These are phyloP conservation scores for Lophiostoma macrostomum DNA, from an alignment of 495 filamentous ascomycete genomes.

Conservation along the genomic window DNA sequence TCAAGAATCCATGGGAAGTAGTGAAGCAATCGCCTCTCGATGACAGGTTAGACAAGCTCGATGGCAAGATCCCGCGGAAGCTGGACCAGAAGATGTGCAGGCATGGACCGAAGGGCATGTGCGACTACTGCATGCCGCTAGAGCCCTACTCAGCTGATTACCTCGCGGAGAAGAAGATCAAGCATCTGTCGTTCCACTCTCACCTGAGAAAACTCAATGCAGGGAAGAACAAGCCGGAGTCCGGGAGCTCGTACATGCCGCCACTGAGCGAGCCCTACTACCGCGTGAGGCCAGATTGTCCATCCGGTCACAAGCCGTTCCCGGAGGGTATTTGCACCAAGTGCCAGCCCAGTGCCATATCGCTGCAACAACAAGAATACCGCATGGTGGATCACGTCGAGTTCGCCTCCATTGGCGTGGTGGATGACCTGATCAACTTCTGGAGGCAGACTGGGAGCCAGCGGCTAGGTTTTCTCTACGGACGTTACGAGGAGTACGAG, in stretches of 20 bases:
- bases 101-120: slow-evolving; percentile 96
- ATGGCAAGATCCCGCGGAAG: slow-evolving; percentile 85
- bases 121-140: slow-evolving; percentile 97
- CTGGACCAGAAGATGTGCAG: slow-evolving; percentile 86
- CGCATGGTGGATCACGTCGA: slow-evolving; percentile 99
- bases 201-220: slow-evolving; percentile 93
- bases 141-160: slow-evolving; percentile 90
- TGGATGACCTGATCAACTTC: slow-evolving; percentile 84
- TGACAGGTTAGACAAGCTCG: slow-evolving; percentile 76
- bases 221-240: slow-evolving; percentile 91
- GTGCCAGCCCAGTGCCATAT: slow-evolving; percentile 97
- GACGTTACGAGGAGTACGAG: slow-evolving; percentile 83
- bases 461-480: slow-evolving; percentile 86
- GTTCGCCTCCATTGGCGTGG: slow-evolving; percentile 74
- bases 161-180: slow-evolving; percentile 93
- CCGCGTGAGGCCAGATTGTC: slow-evolving; percentile 82
- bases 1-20: slow-evolving; percentile 90
- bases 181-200: slow-evolving; percentile 94
- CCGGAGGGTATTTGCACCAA: slow-evolving; percentile 99
- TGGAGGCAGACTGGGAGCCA: slow-evolving; percentile 83
- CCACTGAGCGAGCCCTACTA: slow-evolving; percentile 93
- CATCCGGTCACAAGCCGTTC: slow-evolving; percentile 88
- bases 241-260: slow-evolving; percentile 89
- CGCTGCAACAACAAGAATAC: slow-evolving; percentile 85
- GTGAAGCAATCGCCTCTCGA: slow-evolving; percentile 85